Conservation (phyloP, 2,329 filamentous ascomycete species). For the Keithomyces neogunnii region DNA sequence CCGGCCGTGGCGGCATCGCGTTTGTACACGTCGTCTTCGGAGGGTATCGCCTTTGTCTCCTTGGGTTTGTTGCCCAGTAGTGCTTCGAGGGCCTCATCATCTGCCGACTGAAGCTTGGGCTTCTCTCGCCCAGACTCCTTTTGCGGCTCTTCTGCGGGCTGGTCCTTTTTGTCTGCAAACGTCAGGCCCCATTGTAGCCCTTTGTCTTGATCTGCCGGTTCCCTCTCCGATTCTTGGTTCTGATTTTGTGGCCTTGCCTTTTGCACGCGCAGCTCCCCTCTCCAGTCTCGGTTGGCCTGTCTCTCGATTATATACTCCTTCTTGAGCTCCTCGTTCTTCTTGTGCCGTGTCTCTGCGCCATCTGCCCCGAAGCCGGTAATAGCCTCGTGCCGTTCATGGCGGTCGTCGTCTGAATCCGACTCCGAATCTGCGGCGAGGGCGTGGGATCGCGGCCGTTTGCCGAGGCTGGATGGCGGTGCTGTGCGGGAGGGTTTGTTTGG, state of each 20-base stretch:
- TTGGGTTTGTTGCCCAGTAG: conserved; percentile 49
- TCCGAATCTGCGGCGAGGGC: conserved; percentile 33
- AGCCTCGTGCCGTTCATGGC: conserved; percentile 28
- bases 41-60: conserved; percentile 38
- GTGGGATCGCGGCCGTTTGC: conserved; percentile 38
- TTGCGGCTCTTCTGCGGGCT: conserved; percentile 10
- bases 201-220: conserved; percentile 37
- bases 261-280: conserved; percentile 42
- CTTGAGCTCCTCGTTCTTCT: conserved; percentile 23
- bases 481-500: conserved; percentile 17
- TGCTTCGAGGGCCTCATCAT: conserved; percentile 55
- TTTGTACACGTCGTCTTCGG: conserved; percentile 61
- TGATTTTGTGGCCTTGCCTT: conserved; percentile 28
- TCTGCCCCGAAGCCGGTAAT: conserved; percentile 44
- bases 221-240: conserved; percentile 17
- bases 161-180: conserved; percentile 40
- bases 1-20: conserved; percentile 65
- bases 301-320: conserved; percentile 47
- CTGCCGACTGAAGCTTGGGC: conserved; percentile 16
- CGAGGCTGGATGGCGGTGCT: conserved; percentile 33
- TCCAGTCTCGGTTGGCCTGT: conserved; percentile 55
- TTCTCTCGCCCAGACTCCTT: not conserved
- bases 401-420: conserved; percentile 30
- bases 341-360: conserved; percentile 30
- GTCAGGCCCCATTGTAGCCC: conserved; percentile 49